Evolutionary conservation across 805 yeast species (phyloP).

Genomic region (Soucietia sequanensis): DNA sequence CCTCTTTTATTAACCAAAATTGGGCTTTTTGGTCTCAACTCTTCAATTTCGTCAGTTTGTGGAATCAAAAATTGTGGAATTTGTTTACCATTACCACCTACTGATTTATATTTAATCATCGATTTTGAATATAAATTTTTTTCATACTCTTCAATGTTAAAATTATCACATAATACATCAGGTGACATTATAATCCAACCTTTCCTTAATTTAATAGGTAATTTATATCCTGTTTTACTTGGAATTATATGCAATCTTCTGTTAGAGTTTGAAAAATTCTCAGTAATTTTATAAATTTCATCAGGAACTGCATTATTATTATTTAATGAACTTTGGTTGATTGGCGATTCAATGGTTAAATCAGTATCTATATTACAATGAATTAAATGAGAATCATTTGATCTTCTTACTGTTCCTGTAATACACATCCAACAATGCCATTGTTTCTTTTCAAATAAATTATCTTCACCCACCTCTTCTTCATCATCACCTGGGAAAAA

Average conservation of each 20-base stretch:
- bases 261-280: slow-evolving; percentile 81
- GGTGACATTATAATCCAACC: slow-evolving; percentile 95
- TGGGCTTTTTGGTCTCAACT: slow-evolving; percentile 83
- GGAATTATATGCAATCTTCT: slow-evolving; percentile 86
- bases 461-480: slow-evolving; percentile 12
- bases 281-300: slow-evolving; percentile 77
- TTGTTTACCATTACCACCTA: slow-evolving; percentile 32
- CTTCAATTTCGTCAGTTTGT: slow-evolving; percentile 70
- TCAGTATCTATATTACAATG: slow-evolving; percentile 94
- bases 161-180: slow-evolving; percentile 73
- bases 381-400: slow-evolving; percentile 78
- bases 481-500: slow-evolving; percentile 58
- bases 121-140: slow-evolving; percentile 32
- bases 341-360: slow-evolving; percentile 59
- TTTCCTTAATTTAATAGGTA: slow-evolving; percentile 63
- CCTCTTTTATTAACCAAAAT: slow-evolving; percentile 1
- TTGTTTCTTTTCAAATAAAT: slow-evolving; percentile 65
- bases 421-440: slow-evolving; percentile 99
- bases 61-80: slow-evolving; percentile 52
- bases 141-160: slow-evolving; percentile 36
- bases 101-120: slow-evolving; percentile 20
- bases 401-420: slow-evolving; percentile 88
- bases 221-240: slow-evolving; percentile 60
- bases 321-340: slow-evolving; percentile 3
- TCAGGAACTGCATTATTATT: slow-evolving; percentile 51